Percentiles rank a stretch among this genome's conserved stretches.
These are phyloP conservation scores for Cadophora sp. DNA, from an alignment of 2,329 filamentous ascomycete genomes.

Conservation along the genomic window DNA sequence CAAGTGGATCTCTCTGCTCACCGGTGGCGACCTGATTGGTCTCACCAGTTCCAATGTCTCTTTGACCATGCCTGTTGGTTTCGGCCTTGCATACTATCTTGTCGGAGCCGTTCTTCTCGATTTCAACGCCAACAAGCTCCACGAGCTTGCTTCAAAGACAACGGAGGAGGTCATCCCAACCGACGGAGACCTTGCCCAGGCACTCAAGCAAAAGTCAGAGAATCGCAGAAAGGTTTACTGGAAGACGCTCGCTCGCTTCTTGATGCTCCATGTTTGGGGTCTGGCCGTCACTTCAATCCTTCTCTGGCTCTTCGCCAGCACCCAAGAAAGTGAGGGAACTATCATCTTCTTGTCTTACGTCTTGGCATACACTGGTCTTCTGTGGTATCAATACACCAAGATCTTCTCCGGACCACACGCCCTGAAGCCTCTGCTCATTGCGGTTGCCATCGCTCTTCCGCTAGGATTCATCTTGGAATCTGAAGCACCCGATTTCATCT, in stretches of 20 bases:
- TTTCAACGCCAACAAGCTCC: constrained; percentile 58
- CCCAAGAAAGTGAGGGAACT: constrained; percentile 36
- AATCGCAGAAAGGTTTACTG: constrained; percentile 53
- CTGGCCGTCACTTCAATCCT: constrained; percentile 55
- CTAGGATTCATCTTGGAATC: constrained; percentile 53
- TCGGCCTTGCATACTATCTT: constrained; percentile 63
- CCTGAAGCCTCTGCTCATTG: constrained; percentile 54
- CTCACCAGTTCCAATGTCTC: constrained; percentile 48
- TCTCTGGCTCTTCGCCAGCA: constrained; percentile 56
- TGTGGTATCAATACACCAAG: constrained; percentile 55
- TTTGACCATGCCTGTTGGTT: constrained; percentile 50
- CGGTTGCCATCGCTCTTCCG: constrained; percentile 53
- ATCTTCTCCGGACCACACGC: constrained; percentile 58
- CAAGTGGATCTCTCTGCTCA: constrained; percentile 58
- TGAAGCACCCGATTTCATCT: constrained; percentile 48
- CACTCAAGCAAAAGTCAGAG: constrained; percentile 29
- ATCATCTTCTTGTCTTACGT: constrained; percentile 35
- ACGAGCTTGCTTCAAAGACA: constrained; percentile 49
- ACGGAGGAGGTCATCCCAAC: constrained; percentile 52
- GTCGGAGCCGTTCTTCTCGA: constrained; percentile 63
- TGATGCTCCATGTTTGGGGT: constrained; percentile 59
- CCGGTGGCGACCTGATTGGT: constrained; percentile 51
- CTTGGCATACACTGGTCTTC: constrained; percentile 44
- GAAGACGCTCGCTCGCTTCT: constrained; percentile 54
- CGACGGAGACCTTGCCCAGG: constrained; percentile 51